phyloP scores from a whole-genome alignment of 352 stramenopile genomes.

The Globisporangium nunn region DNA sequence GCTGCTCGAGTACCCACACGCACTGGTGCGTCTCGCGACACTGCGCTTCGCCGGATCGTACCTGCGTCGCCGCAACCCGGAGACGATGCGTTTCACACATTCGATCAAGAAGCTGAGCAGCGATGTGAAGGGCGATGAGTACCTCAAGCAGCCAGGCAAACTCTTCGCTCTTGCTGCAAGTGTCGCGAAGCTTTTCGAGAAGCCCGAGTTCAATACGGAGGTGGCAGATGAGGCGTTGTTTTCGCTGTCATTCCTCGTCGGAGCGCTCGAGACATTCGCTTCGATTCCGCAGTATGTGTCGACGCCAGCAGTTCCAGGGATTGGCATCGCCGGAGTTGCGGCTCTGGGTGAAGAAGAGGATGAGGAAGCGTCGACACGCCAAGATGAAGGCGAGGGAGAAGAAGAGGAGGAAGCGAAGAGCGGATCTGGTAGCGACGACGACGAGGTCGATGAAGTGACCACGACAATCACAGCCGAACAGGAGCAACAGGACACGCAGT shows the following conservation, averaged over 20 bases:
- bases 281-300: slow-evolving; percentile 62
- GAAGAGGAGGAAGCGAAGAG: slow-evolving; percentile 12
- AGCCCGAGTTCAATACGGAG: slow-evolving; percentile 35
- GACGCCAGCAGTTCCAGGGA: slow-evolving; percentile 13
- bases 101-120: slow-evolving; percentile 26
- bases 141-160: slow-evolving; percentile 42
- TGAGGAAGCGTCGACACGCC: slow-evolving; percentile 2
- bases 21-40: slow-evolving; percentile 57
- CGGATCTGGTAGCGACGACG: slow-evolving; percentile 16
- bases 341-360: slow-evolving; percentile 10
- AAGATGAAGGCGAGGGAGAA: neutral
- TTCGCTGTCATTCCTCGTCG: slow-evolving; percentile 53
- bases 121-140: slow-evolving; percentile 30
- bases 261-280: slow-evolving; percentile 40
- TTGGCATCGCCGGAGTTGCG: slow-evolving; percentile 9
- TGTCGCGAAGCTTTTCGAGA: slow-evolving; percentile 68
- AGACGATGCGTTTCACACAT: slow-evolving; percentile 35
- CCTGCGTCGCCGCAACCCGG: slow-evolving; percentile 33
- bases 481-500: slow-evolving; percentile 33
- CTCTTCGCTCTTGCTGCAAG: slow-evolving; percentile 56
- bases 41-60: slow-evolving; percentile 62
- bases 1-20: slow-evolving; percentile 71
- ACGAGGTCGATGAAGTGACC: slow-evolving; percentile 18
- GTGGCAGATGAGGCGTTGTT: slow-evolving; percentile 50
- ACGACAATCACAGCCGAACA: slow-evolving; percentile 25